Evolutionary conservation across 192 early-diverging fungal genomes (phyloP).

Genomic region (Rhizophagus prolifer): DNA sequence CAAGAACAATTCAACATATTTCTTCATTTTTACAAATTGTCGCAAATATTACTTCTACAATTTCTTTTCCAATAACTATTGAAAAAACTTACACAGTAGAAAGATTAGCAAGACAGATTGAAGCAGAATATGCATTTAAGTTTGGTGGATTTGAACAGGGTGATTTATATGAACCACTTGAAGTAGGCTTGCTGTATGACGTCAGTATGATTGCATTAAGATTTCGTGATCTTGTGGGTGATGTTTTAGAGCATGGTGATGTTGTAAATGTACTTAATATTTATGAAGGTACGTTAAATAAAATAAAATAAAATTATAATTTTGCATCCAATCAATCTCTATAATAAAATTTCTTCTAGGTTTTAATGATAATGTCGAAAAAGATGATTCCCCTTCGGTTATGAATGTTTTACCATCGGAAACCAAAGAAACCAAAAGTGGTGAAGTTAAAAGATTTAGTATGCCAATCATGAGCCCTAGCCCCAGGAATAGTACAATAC

Average conservation of each 20-base stretch:
- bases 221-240: conserved; percentile 51
- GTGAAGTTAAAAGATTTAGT: background rate
- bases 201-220: conserved; percentile 36
- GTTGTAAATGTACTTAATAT: conserved; percentile 54
- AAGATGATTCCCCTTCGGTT: background rate
- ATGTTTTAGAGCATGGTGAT: conserved; percentile 54
- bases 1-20: conserved; percentile 27
- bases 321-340: background rate
- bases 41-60: conserved; percentile 35
- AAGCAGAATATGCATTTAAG: conserved; percentile 66
- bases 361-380: background rate
- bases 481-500: background rate
- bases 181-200: conserved; percentile 26
- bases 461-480: background rate
- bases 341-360: too few species aligned
- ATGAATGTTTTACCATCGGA: background rate
- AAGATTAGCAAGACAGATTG: conserved; percentile 62
- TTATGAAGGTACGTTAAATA: conserved; percentile 37
- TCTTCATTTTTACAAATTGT: conserved; percentile 46
- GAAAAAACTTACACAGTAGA: conserved; percentile 59
- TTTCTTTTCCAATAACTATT: conserved; percentile 53
- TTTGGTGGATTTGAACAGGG: conserved; percentile 17
- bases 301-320: background rate
- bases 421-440: background rate
- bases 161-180: conserved; percentile 33